A percentile compares a stretch with the other conserved stretches of the same genome.
phyloP scores from a whole-genome alignment of 768 basidiomycete genomes.

The Fibroporia radiculosa region DNA sequence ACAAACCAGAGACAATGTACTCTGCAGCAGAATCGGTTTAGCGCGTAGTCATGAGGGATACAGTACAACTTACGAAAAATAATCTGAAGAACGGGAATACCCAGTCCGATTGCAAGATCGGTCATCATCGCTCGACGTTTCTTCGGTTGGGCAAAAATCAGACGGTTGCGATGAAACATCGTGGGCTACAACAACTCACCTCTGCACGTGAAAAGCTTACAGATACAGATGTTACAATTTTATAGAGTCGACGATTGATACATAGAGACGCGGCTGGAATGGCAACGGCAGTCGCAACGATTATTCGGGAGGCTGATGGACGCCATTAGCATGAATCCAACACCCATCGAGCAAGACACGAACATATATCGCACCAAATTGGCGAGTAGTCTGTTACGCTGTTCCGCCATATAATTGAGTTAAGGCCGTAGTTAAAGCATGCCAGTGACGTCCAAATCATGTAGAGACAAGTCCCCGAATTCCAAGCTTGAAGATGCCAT shows the following conservation, averaged over 20 bases:
- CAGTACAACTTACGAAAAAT: constrained; percentile 14
- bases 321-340: constrained; percentile 18
- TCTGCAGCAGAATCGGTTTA: no score
- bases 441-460: constrained; percentile 37
- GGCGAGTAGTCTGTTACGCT: constrained; percentile 36
- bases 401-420: constrained; percentile 56
- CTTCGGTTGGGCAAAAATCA: constrained; percentile 17
- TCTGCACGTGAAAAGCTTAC: constrained; percentile 43
- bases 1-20: neutral
- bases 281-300: constrained; percentile 12
- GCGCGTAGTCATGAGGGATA: neutral
- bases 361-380: constrained; percentile 76
- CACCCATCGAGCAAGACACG: constrained; percentile 15
- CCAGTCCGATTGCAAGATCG: constrained; percentile 2
- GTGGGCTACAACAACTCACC: constrained; percentile 12
- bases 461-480: constrained; percentile 37
- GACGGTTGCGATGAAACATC: constrained; percentile 7
- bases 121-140: constrained; percentile 35
- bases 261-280: constrained; percentile 31
- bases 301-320: constrained; percentile 11
- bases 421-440: constrained; percentile 38
- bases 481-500: constrained; percentile 49
- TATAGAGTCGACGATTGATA: constrained; percentile 55
- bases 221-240: constrained; percentile 44
- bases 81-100: constrained; percentile 3